Evolutionary conservation across 371 early-diverging fungal species (phyloP).

Genomic region (Syncephalis plumigaleata): DNA sequence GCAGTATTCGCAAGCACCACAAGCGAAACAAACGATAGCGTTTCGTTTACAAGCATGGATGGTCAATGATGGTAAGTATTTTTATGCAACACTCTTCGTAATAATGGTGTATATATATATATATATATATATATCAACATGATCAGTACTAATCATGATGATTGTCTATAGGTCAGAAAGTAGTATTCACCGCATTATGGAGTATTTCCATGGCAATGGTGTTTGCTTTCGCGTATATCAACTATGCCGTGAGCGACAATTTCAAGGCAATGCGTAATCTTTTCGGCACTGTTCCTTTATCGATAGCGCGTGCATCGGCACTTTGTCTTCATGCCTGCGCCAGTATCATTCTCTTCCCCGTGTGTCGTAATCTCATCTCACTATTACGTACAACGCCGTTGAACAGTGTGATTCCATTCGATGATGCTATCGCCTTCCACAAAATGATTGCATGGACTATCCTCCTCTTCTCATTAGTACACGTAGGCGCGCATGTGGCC

Average conservation of each 20-base stretch:
- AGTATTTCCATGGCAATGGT: slow-evolving; percentile 23
- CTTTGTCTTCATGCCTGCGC: slow-evolving; percentile 45
- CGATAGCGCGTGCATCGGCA: slow-evolving; percentile 41
- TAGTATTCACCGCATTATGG: slow-evolving; percentile 31
- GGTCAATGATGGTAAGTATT: slow-evolving; percentile 16
- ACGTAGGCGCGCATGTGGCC: slow-evolving; percentile 48
- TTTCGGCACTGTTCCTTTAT: slow-evolving; percentile 20
- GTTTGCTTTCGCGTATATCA: slow-evolving; percentile 27
- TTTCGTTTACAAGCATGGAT: slow-evolving; percentile 10
- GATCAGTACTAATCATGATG: not conserved
- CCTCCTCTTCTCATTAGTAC: slow-evolving; percentile 50
- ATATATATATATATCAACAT: too few relatives aligned
- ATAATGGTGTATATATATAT: not conserved
- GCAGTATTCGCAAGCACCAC: not conserved
- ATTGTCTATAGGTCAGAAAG: slow-evolving; percentile 10
- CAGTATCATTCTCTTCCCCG: slow-evolving; percentile 58
- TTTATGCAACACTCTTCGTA: not conserved
- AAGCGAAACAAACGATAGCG: not conserved
- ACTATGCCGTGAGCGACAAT: slow-evolving; percentile 26
- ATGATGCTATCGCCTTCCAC: slow-evolving; percentile 68
- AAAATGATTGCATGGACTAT: slow-evolving; percentile 60
- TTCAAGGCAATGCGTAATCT: slow-evolving; percentile 17
- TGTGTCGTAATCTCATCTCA: slow-evolving; percentile 65
- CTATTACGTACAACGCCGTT: slow-evolving; percentile 48
- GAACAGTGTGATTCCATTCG: slow-evolving; percentile 55